Percentiles rank a stretch among this genome's conserved stretches.
Evolutionary conservation across 2,329 filamentous ascomycete genomes (phyloP).

Genomic region (Aspergillus fructus): DNA sequence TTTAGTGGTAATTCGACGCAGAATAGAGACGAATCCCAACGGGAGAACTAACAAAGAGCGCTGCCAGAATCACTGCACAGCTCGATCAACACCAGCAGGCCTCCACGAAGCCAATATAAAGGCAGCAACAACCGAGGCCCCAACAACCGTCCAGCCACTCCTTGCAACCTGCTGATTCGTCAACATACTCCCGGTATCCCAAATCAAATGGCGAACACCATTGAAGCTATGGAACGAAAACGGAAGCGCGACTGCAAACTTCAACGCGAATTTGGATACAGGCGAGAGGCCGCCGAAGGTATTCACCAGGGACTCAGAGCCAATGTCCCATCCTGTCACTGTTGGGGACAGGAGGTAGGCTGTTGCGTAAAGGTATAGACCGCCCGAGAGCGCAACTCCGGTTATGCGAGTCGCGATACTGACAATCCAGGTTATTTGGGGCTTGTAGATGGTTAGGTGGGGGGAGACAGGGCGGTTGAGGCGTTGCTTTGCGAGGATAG

Average conservation of each 20-base stretch:
- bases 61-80: too few species aligned
- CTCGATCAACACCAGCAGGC: not conserved
- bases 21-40: too few species aligned
- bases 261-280: slow-evolving; percentile 54
- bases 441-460: slow-evolving; percentile 78
- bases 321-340: slow-evolving; percentile 62
- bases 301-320: slow-evolving; percentile 58
- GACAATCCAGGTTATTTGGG: slow-evolving; percentile 74
- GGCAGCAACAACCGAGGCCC: not conserved
- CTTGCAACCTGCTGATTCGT: not conserved
- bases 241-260: slow-evolving; percentile 56
- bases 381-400: slow-evolving; percentile 65
- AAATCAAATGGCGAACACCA: slow-evolving; percentile 61
- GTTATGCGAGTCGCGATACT: slow-evolving; percentile 77
- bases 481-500: slow-evolving; percentile 69
- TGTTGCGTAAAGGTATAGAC: slow-evolving; percentile 72
- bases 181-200: not conserved
- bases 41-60: too few species aligned
- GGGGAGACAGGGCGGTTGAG: slow-evolving; percentile 74
- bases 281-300: slow-evolving; percentile 59
- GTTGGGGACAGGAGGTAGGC: slow-evolving; percentile 75
- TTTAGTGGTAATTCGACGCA: too few species aligned
- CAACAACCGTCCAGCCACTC: not conserved
- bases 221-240: slow-evolving; percentile 66
- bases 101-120: not conserved